Evolutionary conservation across 129 eudicot species (phyloP).

Genomic region (Heracleum sosnowskyi): DNA sequence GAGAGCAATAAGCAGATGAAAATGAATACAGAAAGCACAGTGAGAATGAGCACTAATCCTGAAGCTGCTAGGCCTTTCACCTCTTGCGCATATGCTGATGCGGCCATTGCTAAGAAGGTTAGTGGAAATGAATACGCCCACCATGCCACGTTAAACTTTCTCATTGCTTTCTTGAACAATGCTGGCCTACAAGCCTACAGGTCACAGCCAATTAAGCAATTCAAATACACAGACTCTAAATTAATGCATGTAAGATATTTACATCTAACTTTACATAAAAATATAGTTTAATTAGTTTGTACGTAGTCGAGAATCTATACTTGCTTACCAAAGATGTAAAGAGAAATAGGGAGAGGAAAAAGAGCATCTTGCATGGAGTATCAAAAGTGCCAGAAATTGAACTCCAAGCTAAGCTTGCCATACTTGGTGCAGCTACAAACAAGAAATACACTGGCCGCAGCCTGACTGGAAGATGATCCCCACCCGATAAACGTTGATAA

Average conservation of each 20-base stretch:
- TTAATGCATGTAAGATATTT: neutral
- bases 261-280: neutral
- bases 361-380: slow-evolving; percentile 55
- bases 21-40: slow-evolving; percentile 48
- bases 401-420: slow-evolving; percentile 73
- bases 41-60: slow-evolving; percentile 34
- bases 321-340: slow-evolving; percentile 63
- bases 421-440: slow-evolving; percentile 77
- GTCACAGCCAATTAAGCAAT: neutral
- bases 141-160: slow-evolving; percentile 61
- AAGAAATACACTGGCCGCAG: slow-evolving; percentile 74
- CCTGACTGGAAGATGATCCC: slow-evolving; percentile 41
- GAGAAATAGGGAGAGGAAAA: slow-evolving; percentile 74
- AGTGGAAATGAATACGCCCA: slow-evolving; percentile 84
- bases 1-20: slow-evolving; percentile 33
- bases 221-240: neutral
- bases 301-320: neutral
- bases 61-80: slow-evolving; percentile 35
- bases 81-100: slow-evolving; percentile 52
- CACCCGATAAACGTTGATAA: slow-evolving; percentile 58
- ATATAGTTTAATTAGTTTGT: neutral
- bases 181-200: slow-evolving; percentile 48
- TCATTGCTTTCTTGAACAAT: slow-evolving; percentile 71
- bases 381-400: slow-evolving; percentile 60
- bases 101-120: slow-evolving; percentile 62